Evolutionary conservation across 2,329 filamentous ascomycete genomes (phyloP), one percentile per base, ranked within the genome.

Genomic region (Hypoxylon sp.): DNA sequence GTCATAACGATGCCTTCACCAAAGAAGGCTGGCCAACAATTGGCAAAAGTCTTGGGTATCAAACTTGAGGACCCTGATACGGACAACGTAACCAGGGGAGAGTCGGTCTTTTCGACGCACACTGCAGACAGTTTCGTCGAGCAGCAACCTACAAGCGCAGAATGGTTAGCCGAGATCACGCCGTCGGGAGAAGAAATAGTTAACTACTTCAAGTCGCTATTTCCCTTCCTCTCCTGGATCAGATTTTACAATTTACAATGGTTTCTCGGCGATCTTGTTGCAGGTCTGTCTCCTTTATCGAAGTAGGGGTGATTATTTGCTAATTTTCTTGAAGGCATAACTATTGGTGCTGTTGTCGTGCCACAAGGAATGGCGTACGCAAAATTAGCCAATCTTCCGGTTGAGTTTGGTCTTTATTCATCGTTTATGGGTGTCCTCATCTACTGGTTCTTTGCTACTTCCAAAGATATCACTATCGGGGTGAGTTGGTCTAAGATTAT

Each of bases 361-460:
- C 95, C 95, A 5, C 95, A 98, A 78, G 91, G 93, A 68, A 98
- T 98, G 95, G 94, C 95, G 0, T 98, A 98, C 80, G 94, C 95
- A 30, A 85, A 90, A 67, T 85, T 98, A 25, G 95, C 95, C 48
- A 87, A 90, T 67, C 85, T 98, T n/a, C 85, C 88, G 0, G 87
- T 91, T 5, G 86, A 98, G 77, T 98, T 90, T 75, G 95, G 95
- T 57, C 86, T 98, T 0, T 97, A 97, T 80, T 96, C 95, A 0
- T 98, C 95, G 0, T 98, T 99, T 77, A 96, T 98, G 87, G 96
- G 95, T 55, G 94, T 97, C 14, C 79, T 97, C 69, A 86, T 97
- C 67, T 99, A 99, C 81, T 98, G 95, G 95, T 92, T 98, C 77
- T 98, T 98, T 76, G 96, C 94, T 34, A 99, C 96, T 0, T 98